A percentile compares a stretch with the other conserved stretches of the same genome.
Evolutionary conservation across 306 rosid species (phyloP).

Genomic region (Vachellia collinsii): DNA sequence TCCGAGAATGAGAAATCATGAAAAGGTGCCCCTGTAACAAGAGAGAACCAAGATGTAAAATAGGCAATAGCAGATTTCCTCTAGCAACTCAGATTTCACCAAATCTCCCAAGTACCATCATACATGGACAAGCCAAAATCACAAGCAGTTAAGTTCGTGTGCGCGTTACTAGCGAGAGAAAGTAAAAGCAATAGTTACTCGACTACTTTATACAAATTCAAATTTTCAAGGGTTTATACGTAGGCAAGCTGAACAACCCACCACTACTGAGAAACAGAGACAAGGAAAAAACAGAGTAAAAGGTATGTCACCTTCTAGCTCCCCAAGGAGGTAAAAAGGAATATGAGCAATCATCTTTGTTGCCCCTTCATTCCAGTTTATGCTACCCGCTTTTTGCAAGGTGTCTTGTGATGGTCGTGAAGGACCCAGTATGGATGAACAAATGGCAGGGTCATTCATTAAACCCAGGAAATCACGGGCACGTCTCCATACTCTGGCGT

Average conservation of each 20-base stretch:
- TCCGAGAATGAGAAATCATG: slow-evolving; percentile 90
- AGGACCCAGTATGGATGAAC: slow-evolving; percentile 88
- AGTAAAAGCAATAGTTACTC: slow-evolving; percentile 14
- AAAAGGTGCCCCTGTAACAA: slow-evolving; percentile 82
- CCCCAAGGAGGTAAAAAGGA: slow-evolving; percentile 88
- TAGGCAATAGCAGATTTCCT: not conserved
- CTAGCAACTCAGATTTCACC: not conserved
- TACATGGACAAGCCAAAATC: slow-evolving; percentile 20
- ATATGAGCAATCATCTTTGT: slow-evolving; percentile 86
- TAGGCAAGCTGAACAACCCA: slow-evolving; percentile 17
- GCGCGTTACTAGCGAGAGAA: not conserved
- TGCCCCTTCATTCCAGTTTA: slow-evolving; percentile 84
- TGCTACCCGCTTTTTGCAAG: slow-evolving; percentile 66
- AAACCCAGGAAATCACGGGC: slow-evolving; percentile 91
- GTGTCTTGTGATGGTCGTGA: slow-evolving; percentile 64
- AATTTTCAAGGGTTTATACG: not conserved
- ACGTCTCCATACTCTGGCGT: slow-evolving; percentile 82
- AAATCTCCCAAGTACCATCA: slow-evolving; percentile 19
- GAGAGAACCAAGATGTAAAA: slow-evolving; percentile 16
- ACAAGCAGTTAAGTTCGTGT: slow-evolving; percentile 3
- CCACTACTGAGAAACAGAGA: not conserved
- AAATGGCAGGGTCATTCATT: slow-evolving; percentile 86
- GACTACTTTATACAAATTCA: slow-evolving; percentile 1
- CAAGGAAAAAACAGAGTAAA: not conserved
- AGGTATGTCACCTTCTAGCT: slow-evolving; percentile 68